Conservation (phyloP, 495 filamentous ascomycete genomes). For the Astrocystis sublimbata region DNA sequence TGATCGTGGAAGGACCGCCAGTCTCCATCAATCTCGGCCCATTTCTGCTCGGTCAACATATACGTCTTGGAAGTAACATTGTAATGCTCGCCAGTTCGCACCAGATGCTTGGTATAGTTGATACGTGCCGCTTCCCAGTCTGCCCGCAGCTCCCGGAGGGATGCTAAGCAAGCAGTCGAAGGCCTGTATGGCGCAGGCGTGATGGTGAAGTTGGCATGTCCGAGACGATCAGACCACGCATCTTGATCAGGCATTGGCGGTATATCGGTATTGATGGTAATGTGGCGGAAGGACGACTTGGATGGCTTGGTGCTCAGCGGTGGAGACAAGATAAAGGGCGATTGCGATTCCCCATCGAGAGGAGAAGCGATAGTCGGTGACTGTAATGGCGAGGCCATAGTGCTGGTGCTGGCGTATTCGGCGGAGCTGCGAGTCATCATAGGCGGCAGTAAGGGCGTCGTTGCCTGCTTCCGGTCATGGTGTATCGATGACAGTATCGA, state of each 20-base stretch:
- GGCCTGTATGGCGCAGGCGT: conserved; percentile 78
- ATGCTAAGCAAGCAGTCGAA: conserved; percentile 53
- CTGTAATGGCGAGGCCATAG: conserved; percentile 81
- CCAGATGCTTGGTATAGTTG: conserved; percentile 81
- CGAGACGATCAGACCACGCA: conserved; percentile 78
- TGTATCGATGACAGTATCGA: conserved; percentile 49
- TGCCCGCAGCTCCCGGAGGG: conserved; percentile 66
- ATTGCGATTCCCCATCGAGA: conserved; percentile 28
- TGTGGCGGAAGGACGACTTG: conserved; percentile 66
- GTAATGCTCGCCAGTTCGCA: conserved; percentile 84
- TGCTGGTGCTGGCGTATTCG: conserved; percentile 47
- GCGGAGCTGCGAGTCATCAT: conserved; percentile 59
- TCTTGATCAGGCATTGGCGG: conserved; percentile 61
- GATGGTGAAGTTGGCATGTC: conserved; percentile 92
- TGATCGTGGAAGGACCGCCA: conserved; percentile 70
- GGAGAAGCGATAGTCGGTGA: conserved; percentile 64
- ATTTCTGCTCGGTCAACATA: conserved; percentile 78
- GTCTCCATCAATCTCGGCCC: conserved; percentile 69
- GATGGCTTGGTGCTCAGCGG: conserved; percentile 81
- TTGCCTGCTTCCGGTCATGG: conserved; percentile 62
- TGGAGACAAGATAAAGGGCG: conserved; percentile 61
- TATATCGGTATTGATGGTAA: conserved; percentile 37
- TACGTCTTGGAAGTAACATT: conserved; percentile 82
- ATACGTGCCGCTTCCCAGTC: conserved; percentile 80
- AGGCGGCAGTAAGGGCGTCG: conserved; percentile 81